phyloP scores from a whole-genome alignment of 2,329 filamentous ascomycete species.

The Penicillium polonicum region DNA sequence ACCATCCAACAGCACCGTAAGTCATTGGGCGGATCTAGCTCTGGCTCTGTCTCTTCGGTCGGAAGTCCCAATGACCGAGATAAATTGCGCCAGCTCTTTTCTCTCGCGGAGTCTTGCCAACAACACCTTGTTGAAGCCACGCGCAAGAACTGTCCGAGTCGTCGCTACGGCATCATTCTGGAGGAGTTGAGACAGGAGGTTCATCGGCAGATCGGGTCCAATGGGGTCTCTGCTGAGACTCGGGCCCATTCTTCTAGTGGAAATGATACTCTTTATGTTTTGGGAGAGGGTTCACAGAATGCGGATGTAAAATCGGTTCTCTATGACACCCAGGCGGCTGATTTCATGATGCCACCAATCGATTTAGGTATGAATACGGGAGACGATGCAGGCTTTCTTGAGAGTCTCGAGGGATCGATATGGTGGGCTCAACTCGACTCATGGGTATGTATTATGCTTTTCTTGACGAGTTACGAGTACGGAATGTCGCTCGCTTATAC shows the following conservation, averaged over 20 bases:
- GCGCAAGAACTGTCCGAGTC: conserved; percentile 48
- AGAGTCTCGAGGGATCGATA: conserved; percentile 38
- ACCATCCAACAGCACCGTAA: conserved; percentile 42
- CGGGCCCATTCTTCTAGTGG: not conserved
- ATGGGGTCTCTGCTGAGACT: not conserved
- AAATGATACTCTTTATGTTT: not conserved
- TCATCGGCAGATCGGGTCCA: conserved; percentile 33
- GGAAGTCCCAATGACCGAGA: conserved; percentile 21
- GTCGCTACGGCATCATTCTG: conserved; percentile 50
- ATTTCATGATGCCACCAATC: conserved; percentile 23
- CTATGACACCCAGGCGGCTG: conserved; percentile 15
- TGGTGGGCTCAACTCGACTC: conserved; percentile 43
- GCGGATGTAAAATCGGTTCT: conserved; percentile 6
- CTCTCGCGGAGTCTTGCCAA: conserved; percentile 47
- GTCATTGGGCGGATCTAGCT: conserved; percentile 3
- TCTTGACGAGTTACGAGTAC: not conserved
- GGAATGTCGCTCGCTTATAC: not conserved
- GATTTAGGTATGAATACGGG: conserved; percentile 22
- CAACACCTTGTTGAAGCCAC: conserved; percentile 49
- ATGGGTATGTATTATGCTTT: conserved; percentile 30
- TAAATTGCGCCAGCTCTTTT: conserved; percentile 36
- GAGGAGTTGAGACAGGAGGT: conserved; percentile 48
- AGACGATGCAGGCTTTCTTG: conserved; percentile 32
- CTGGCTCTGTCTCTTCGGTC: conserved; percentile 18
- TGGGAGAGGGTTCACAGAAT: not conserved